Evolutionary conservation across 2,329 filamentous ascomycete genomes (phyloP), one percentile per base, ranked within the genome.

Genomic region (Sporothrix pallida): DNA sequence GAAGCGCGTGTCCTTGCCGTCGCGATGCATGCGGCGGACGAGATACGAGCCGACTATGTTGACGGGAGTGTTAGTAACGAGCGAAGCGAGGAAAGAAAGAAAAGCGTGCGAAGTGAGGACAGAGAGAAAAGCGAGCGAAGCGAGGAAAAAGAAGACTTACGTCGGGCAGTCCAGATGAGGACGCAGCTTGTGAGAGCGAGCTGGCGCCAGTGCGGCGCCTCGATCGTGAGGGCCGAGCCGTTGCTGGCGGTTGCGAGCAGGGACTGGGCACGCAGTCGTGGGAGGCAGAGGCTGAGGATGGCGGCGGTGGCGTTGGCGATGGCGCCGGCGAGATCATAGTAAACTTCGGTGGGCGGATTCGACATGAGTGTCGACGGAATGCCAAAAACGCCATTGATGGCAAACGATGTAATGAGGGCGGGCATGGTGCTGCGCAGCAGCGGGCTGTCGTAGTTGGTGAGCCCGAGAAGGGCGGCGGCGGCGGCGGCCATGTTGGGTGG

Each of bases 271-370:
- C 89, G 84, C 72, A 91, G 81, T 3, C 86, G 85, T 0, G 90
- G 90, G 17, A 92, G 83, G 76, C 88, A 89, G 17, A 92, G 82
- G 74, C 87, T 89, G 42, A 92, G 80, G 0, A 88, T 87, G 15
- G 88, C 89, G 79, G 90, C 90, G 72, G 88, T 88, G 52, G 92
- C 84, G 78, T 91, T 91, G 2, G 90, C 92, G 46, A 91, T 78
- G 15, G 89, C 90, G 67, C 91, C 91, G 1, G 89, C 90, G 67
- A 91, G 75, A 79, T 93, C 91, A 79, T 91, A 93, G 83, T 91
- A 91, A 52, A 88, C 86, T 78, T 93, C 91, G 7, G 88, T 87
- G 77, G 89, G 86, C 46, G 84, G 82, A 37, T 86, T 76, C 75
- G 91, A 88, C 2, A 72, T 31, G 37, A 70, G 72, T 5, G 70